A percentile compares a stretch with the other conserved stretches of the same genome.
Evolutionary conservation across 2,329 filamentous ascomycete species (phyloP).

Genomic region (Phaeosphaeria sp.): DNA sequence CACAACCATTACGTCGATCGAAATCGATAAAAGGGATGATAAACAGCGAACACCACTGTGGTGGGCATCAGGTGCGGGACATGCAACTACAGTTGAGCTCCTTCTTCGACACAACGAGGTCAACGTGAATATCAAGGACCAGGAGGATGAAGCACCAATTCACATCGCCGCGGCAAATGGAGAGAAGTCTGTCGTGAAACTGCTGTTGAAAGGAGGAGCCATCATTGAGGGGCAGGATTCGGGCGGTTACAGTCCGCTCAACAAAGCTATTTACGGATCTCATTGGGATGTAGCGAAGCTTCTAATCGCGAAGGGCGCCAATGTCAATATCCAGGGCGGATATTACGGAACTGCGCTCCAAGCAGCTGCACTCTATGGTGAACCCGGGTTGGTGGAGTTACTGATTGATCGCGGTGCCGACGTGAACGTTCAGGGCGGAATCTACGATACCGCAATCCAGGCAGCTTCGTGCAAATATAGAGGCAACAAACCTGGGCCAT

Average conservation of each 20-base stretch:
- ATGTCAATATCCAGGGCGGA: background rate
- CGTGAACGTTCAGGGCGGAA: background rate
- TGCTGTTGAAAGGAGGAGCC: background rate
- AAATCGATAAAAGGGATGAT: background rate
- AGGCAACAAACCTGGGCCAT: too few species aligned
- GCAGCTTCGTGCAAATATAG: too few species aligned
- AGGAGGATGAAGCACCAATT: too few species aligned
- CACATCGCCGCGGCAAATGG: too few species aligned
- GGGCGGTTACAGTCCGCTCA: background rate
- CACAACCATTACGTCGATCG: background rate
- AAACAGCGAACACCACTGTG: background rate
- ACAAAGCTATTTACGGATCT: background rate
- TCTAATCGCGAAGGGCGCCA: background rate
- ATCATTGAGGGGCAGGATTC: background rate
- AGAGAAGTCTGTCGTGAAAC: background rate
- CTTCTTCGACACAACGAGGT: too few species aligned
- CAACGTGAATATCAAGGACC: too few species aligned
- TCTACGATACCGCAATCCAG: background rate
- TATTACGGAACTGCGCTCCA: background rate
- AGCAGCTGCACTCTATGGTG: background rate
- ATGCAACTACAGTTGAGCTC: background rate
- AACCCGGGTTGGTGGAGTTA: background rate
- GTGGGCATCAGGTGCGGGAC: background rate
- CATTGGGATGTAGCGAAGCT: background rate
- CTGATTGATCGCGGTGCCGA: background rate